Conservation (phyloP, 345 rosid genomes). For the Camelina laxa region DNA sequence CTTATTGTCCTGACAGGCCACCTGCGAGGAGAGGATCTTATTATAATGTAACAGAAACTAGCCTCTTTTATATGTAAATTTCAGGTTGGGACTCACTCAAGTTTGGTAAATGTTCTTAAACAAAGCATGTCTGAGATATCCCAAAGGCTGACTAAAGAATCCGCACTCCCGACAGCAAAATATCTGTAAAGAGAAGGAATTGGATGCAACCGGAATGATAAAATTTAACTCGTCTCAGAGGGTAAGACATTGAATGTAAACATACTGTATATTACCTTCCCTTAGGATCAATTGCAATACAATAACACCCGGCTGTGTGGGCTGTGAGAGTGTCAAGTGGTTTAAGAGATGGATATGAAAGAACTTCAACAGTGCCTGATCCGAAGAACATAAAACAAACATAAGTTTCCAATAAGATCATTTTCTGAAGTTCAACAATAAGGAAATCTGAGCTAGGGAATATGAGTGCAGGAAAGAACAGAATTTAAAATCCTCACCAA, state of each 20-base stretch:
- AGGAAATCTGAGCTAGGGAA: conserved; percentile 1
- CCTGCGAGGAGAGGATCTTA: conserved; percentile 48
- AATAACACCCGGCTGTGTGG: conserved; percentile 98
- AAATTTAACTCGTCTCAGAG: neutral
- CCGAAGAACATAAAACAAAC: neutral
- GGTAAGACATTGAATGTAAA: conserved; percentile 8
- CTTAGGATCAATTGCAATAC: conserved; percentile 95
- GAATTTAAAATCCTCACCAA: conserved; percentile 57
- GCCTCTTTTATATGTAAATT: neutral
- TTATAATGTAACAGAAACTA: conserved; percentile 8
- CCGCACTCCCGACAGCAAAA: conserved; percentile 99
- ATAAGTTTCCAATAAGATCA: conserved; percentile 12
- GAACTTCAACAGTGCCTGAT: conserved; percentile 93
- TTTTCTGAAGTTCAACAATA: conserved; percentile 7
- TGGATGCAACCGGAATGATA: neutral
- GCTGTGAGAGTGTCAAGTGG: conserved; percentile 85
- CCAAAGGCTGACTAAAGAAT: conserved; percentile 98
- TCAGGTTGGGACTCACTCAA: conserved; percentile 66
- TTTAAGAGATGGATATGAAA: conserved; percentile 78
- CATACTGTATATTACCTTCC: conserved; percentile 62
- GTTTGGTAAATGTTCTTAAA: conserved; percentile 83
- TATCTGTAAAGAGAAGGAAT: conserved; percentile 53
- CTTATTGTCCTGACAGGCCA: conserved; percentile 97
- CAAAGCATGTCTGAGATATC: conserved; percentile 95
- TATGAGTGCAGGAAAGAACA: conserved; percentile 1